These are phyloP conservation scores for Byssothecium circinans DNA, from an alignment of 2,329 filamentous ascomycete genomes.

Conservation along the genomic window DNA sequence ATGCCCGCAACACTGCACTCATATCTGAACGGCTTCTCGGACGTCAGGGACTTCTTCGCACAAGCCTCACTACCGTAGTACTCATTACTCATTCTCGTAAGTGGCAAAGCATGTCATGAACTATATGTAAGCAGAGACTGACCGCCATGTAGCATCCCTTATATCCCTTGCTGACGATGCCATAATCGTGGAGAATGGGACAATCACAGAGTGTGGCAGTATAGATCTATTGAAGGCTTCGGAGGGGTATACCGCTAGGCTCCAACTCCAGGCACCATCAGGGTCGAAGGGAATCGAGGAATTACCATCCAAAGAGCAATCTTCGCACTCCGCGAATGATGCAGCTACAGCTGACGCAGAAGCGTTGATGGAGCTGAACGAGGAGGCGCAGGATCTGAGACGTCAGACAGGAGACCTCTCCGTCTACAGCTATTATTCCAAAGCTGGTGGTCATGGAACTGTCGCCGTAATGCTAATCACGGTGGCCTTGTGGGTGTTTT, in stretches of 20 bases:
- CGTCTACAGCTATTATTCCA: conserved; percentile 6
- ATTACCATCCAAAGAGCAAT: conserved; percentile 2
- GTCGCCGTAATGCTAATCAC: conserved; percentile 6
- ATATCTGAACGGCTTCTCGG: conserved; percentile 4
- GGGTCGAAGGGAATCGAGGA: conserved; percentile 1
- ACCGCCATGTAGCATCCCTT: conserved; percentile 6
- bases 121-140: conserved; percentile 1
- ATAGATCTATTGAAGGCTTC: conserved; percentile 1
- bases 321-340: conserved; percentile 1
- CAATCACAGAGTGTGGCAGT: conserved; percentile 3
- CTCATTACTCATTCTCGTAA: conserved; percentile 5
- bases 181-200: conserved; percentile 2
- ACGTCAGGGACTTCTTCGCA: conserved; percentile 2
- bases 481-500: conserved; percentile 11
- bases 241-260: conserved; percentile 1
- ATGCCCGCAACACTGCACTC: conserved; percentile 20
- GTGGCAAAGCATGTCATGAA: conserved; percentile 2
- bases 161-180: conserved; percentile 5
- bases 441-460: conserved; percentile 9
- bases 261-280: conserved; percentile 2
- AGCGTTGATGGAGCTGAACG: conserved; percentile 9
- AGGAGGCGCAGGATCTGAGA: conserved; percentile 3
- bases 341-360: conserved; percentile 4
- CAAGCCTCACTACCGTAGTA: neutral
- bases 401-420: conserved; percentile 7